Percentiles rank a stretch among this genome's conserved stretches.
Evolutionary conservation across 768 basidiomycete species (phyloP).

Genomic region (Termitomyces sp.): DNA sequence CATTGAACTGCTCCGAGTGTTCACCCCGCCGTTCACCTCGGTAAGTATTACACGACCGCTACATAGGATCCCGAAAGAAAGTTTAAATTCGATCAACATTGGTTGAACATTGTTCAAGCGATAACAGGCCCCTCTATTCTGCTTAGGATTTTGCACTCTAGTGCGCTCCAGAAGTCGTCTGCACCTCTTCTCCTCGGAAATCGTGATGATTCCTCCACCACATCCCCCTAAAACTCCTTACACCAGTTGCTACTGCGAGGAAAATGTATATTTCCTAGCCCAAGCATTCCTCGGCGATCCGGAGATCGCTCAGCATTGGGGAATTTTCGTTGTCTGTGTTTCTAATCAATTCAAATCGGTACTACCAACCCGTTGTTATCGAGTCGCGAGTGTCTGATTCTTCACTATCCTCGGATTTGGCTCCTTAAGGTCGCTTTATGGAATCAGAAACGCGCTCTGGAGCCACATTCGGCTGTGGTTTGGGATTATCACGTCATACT

Average conservation of each 20-base stretch:
- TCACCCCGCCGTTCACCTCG: too few relatives aligned
- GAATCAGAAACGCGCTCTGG: conserved; percentile 46
- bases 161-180: background rate
- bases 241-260: conserved; percentile 68
- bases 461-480: conserved; percentile 38
- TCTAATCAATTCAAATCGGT: conserved; percentile 62
- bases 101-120: background rate
- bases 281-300: conserved; percentile 33
- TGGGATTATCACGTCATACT: conserved; percentile 80
- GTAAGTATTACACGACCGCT: too few relatives aligned
- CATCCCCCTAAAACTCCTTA: conserved; percentile 41
- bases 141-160: background rate
- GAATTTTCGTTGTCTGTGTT: conserved; percentile 56
- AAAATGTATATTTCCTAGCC: conserved; percentile 64
- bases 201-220: conserved; percentile 21
- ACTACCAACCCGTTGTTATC: background rate
- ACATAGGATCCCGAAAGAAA: too few relatives aligned
- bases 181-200: background rate
- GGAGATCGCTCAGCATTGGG: conserved; percentile 35
- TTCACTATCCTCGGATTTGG: background rate
- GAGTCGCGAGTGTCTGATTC: background rate
- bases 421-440: conserved; percentile 56
- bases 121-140: too few relatives aligned
- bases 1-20: background rate
- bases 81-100: too few relatives aligned